Base-by-base conservation (phyloP, 2,329 filamentous ascomycete genomes). In the Xylariaceae sp. region DNA sequence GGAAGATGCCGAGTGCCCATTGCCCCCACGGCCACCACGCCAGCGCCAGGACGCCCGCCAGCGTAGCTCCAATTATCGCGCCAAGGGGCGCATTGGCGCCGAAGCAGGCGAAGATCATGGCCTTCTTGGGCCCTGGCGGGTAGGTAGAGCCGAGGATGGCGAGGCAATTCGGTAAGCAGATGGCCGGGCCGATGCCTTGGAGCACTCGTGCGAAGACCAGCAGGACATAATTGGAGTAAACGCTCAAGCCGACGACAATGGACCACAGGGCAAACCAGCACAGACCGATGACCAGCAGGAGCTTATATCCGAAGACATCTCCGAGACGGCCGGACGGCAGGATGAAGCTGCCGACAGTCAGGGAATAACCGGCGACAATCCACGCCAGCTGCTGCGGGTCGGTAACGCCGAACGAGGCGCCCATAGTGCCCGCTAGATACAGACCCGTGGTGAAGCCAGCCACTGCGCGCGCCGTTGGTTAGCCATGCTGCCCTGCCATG, bases 141-240 rank as follows among this genome's bases (percentile, higher is more conserved):
- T 67, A 67, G 2, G 61, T 59, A 0, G 75, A 72, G 1, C 79
- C 78, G 3, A 81, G 64, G 4, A 83, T 68, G 0, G 79, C 80
- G 29, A 83, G 65, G 0, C 70, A 77, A 56, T 81, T 81, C 0
- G 80, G 79, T 4, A 83, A 64, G 39, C 76, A 61, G 51, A 83
- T 72, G 0, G 78, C 76, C 0, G 78, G 74, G 0, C 79, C 80
- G 37, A 77, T 73, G 0, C 76, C 72, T 53, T 78, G 75, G 5
- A 78, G 57, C 0, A 73, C 73, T 4, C 77, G 71, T 18, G 74
- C 71, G 56, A 78, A 77, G 47, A 70, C 62, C 29, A 68, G 60
- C 10, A 70, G 59, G 15, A 65, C 60, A 51, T 68, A 66, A 47
- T 66, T 67, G 29, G 63, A 63, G 58, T 73, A 77, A 5, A 73